phyloP scores from a whole-genome alignment of 2,329 filamentous ascomycete genomes.

The Paecilomyces fulvus region DNA sequence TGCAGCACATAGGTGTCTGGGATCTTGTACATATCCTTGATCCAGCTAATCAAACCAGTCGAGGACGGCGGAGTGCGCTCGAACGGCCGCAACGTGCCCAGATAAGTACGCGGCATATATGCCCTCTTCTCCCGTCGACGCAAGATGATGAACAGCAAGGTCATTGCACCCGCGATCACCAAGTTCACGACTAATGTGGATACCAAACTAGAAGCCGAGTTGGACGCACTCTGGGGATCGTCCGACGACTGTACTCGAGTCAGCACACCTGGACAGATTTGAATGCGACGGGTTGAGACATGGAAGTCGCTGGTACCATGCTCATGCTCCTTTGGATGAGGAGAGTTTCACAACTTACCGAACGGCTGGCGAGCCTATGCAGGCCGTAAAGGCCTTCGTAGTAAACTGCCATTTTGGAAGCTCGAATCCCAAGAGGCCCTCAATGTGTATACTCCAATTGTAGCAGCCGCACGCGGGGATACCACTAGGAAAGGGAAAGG shows the following conservation, averaged over 20 bases:
- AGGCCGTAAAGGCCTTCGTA: neutral
- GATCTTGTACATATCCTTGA: conserved; percentile 56
- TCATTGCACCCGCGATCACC: conserved; percentile 36
- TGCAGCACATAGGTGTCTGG: conserved; percentile 74
- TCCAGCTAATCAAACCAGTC: conserved; percentile 58
- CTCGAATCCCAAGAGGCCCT: neutral
- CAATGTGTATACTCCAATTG: neutral
- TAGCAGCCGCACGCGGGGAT: neutral
- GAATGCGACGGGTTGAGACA: neutral
- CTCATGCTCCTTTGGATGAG: neutral
- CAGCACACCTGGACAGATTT: neutral
- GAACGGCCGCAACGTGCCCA: conserved; percentile 43
- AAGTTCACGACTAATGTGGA: conserved; percentile 42
- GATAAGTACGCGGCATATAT: conserved; percentile 49
- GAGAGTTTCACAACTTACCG: neutral
- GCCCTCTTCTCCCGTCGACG: conserved; percentile 41
- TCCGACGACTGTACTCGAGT: neutral
- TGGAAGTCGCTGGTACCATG: neutral
- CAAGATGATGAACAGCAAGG: conserved; percentile 44
- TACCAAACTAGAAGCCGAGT: conserved; percentile 39
- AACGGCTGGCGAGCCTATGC: neutral
- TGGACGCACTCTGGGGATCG: conserved; percentile 13
- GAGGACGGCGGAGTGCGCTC: conserved; percentile 54
- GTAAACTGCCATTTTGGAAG: neutral
- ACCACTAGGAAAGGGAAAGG: neutral